Percentiles rank a stretch among this genome's conserved stretches.
phyloP scores from a whole-genome alignment of 1,284 basidiomycete species.

The Cryptococcus sp. region DNA sequence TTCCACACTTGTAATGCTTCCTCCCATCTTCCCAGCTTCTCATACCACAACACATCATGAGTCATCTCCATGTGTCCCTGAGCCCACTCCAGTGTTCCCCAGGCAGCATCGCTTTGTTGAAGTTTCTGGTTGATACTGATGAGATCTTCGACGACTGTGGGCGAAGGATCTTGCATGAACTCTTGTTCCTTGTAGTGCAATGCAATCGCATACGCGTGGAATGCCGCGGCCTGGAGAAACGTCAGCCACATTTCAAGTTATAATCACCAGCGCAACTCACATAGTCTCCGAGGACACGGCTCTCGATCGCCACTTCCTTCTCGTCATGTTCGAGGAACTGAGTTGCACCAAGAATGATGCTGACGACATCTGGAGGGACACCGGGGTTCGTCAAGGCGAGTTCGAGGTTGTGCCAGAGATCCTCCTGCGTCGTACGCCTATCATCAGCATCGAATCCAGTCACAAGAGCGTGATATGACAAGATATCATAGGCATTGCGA shows the following conservation, averaged over 20 bases:
- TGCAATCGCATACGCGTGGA: slow-evolving; percentile 96
- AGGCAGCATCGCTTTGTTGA: slow-evolving; percentile 94
- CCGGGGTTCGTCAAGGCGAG: slow-evolving; percentile 77
- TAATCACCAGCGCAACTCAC: slow-evolving; percentile 44
- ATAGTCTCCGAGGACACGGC: slow-evolving; percentile 89
- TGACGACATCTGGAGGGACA: slow-evolving; percentile 89
- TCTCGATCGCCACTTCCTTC: slow-evolving; percentile 91
- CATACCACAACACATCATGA: slow-evolving; percentile 76
- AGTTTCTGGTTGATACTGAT: slow-evolving; percentile 97
- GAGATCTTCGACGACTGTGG: slow-evolving; percentile 82
- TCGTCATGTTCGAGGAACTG: slow-evolving; percentile 99
- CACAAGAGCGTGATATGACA: background rate
- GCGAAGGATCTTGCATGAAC: slow-evolving; percentile 79
- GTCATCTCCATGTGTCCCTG: slow-evolving; percentile 60
- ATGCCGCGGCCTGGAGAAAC: slow-evolving; percentile 66
- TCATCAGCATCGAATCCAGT: slow-evolving; percentile 9
- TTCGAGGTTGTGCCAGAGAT: slow-evolving; percentile 88
- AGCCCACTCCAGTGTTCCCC: slow-evolving; percentile 88
- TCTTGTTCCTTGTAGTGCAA: slow-evolving; percentile 99
- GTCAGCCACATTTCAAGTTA: background rate
- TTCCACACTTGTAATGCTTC: slow-evolving; percentile 84
- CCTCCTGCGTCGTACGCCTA: slow-evolving; percentile 64
- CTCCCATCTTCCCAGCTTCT: slow-evolving; percentile 94
- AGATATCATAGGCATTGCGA: background rate
- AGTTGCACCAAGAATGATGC: slow-evolving; percentile 90